A percentile compares a stretch with the other conserved stretches of the same genome.
Conservation (phyloP, 1,139 yeast species). For the Yamadazyma oceani region DNA sequence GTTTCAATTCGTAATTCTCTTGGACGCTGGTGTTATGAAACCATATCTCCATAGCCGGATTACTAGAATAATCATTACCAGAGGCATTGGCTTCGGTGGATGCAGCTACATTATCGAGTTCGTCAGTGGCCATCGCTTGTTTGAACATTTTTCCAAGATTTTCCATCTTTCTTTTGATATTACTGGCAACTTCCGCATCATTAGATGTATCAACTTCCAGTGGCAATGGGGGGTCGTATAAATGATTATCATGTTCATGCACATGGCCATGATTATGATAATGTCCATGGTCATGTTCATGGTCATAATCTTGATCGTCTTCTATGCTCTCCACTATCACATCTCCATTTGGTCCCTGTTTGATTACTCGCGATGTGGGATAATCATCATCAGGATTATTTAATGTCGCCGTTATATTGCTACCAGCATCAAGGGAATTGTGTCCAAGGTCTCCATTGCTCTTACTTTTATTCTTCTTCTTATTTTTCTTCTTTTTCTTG, state of each 20-base stretch:
- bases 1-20: slow-evolving; percentile 56
- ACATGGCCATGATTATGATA: slow-evolving; percentile 11
- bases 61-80: slow-evolving; percentile 3
- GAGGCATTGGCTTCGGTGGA: background rate
- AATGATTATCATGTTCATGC: background rate
- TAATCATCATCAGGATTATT: slow-evolving; percentile 63
- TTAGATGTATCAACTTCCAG: background rate
- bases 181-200: background rate
- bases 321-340: slow-evolving; percentile 61
- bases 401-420: slow-evolving; percentile 40
- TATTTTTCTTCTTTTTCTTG: slow-evolving; percentile 32
- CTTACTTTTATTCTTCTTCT: slow-evolving; percentile 30
- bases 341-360: slow-evolving; percentile 72
- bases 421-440: background rate
- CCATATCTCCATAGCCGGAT: slow-evolving; percentile 46
- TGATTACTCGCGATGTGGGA: slow-evolving; percentile 71
- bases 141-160: slow-evolving; percentile 1
- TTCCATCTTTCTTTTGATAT: background rate
- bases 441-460: slow-evolving; percentile 14
- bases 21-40: slow-evolving; percentile 53
- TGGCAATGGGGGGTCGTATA: background rate
- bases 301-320: slow-evolving; percentile 27
- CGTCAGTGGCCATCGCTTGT: slow-evolving; percentile 1
- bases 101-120: background rate
- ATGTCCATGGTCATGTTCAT: slow-evolving; percentile 4